Evolutionary conservation across 2,329 filamentous ascomycete genomes (phyloP).

Genomic region (Neonectria faginata): DNA sequence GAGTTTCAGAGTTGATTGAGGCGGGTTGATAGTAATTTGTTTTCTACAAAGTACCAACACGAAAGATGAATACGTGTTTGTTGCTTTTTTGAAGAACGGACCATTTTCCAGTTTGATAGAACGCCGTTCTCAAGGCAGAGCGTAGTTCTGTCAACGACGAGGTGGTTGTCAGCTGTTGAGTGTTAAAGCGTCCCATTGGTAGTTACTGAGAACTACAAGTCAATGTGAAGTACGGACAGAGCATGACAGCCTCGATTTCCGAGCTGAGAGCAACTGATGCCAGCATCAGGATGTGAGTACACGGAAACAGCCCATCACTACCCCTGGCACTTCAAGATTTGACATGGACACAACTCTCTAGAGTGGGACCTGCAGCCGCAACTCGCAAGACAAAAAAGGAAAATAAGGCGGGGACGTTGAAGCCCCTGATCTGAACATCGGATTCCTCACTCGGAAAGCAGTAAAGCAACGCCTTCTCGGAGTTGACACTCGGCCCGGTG

Average conservation of each 20-base stretch:
- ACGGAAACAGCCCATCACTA: constrained; percentile 5
- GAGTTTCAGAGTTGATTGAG: constrained; percentile 3
- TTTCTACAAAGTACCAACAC: not conserved
- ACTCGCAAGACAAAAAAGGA: not conserved
- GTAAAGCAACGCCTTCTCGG: not conserved
- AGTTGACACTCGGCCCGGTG: constrained; percentile 1
- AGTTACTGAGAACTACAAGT: not conserved
- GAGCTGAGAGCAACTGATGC: not conserved
- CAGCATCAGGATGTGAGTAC: not conserved
- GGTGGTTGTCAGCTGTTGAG: too few relatives aligned
- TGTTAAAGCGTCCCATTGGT: not conserved
- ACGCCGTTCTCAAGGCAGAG: not conserved
- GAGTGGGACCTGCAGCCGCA: constrained; percentile 5
- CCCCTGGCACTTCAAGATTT: not conserved
- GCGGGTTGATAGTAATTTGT: constrained; percentile 1
- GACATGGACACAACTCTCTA: not conserved
- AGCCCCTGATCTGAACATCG: constrained; percentile 3
- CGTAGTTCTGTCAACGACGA: not conserved
- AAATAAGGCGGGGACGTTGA: not conserved
- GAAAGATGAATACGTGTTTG: not conserved
- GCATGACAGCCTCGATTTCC: not conserved
- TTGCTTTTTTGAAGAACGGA: not conserved
- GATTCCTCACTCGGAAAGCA: not conserved
- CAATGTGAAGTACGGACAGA: not conserved
- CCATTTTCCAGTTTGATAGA: not conserved